A percentile compares a stretch with the other conserved stretches of the same genome.
phyloP scores from a whole-genome alignment of 441 rosid species.

The Aquilaria agallochum region DNA sequence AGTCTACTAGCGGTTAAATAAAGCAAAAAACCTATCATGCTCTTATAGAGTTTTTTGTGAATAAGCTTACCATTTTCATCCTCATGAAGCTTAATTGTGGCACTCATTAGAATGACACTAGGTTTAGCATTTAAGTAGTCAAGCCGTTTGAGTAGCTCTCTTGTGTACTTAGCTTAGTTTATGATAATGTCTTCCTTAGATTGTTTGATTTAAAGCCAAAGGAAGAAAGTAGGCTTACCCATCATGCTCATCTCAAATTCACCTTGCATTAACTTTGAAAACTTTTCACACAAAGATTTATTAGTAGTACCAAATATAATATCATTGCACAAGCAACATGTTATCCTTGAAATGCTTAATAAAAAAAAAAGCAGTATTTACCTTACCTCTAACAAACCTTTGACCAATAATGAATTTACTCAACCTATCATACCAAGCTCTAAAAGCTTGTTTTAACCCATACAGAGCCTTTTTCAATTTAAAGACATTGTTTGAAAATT shows the following conservation, averaged over 20 bases:
- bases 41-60: neutral
- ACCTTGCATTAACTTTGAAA: too few relatives aligned
- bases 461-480: too few relatives aligned
- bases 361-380: neutral
- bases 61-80: neutral
- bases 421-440: too few relatives aligned
- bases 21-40: conserved; percentile 1
- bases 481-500: too few relatives aligned
- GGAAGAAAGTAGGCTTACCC: too few relatives aligned
- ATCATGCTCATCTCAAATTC: too few relatives aligned
- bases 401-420: neutral
- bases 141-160: neutral
- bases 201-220: neutral
- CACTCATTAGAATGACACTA: too few relatives aligned
- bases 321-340: too few relatives aligned
- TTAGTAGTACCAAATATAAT: too few relatives aligned
- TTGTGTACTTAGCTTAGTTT: neutral
- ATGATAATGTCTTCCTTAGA: neutral
- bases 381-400: neutral
- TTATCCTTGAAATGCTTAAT: neutral
- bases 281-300: too few relatives aligned
- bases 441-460: too few relatives aligned
- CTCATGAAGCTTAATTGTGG: too few relatives aligned
- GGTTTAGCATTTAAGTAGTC: neutral
- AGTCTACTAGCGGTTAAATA: neutral